Conservation (phyloP, 495 filamentous ascomycete species). For the Penicillium silybi region DNA sequence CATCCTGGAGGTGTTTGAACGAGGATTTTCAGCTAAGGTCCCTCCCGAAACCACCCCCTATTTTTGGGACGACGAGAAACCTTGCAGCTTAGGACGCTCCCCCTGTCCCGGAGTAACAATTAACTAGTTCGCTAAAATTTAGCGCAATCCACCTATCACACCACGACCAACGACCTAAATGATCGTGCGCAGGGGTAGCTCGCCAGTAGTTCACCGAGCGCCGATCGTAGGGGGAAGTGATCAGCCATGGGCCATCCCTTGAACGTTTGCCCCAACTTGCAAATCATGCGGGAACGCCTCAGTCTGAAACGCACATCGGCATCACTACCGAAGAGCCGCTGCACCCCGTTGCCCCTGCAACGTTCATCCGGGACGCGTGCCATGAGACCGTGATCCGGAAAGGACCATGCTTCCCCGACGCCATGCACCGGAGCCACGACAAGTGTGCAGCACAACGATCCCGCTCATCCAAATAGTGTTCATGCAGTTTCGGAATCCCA, state of each 20-base stretch:
- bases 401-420: neutral
- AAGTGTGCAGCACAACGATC: neutral
- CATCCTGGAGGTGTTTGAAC: neutral
- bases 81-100: neutral
- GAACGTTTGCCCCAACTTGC: constrained; percentile 7
- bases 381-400: neutral
- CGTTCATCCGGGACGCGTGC: neutral
- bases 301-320: constrained; percentile 20
- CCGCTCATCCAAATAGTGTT: neutral
- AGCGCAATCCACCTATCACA: constrained; percentile 4
- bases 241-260: constrained; percentile 15
- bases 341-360: constrained; percentile 22
- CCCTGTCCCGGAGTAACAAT: neutral
- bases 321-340: constrained; percentile 15
- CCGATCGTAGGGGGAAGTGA: neutral
- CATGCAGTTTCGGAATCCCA: neutral
- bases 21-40: neutral
- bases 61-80: constrained; percentile 1
- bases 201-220: neutral
- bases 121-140: neutral
- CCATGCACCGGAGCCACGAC: neutral
- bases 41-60: neutral
- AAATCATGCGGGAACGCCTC: constrained; percentile 4
- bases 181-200: constrained; percentile 1
- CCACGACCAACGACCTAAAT: neutral